Evolutionary conservation across 495 filamentous ascomycete species (phyloP), one percentile per base, ranked within the genome.

Genomic region (Aspergillus olivimuriae): DNA sequence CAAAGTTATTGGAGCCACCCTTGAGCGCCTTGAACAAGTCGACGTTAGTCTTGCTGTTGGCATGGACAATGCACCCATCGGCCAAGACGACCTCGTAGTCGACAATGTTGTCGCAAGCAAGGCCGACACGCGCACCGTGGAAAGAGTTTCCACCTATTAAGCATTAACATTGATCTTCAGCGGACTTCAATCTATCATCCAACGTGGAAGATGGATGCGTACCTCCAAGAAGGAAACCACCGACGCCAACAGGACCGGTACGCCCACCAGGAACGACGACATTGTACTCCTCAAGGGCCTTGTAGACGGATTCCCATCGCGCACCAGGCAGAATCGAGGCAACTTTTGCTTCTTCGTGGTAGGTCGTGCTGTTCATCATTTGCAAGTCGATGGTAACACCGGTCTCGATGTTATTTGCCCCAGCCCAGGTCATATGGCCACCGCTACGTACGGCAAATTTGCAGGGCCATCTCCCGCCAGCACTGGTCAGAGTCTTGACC

Each of bases 1-100:
- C 76, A 45, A 78, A 78, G 56, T 79, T 80, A 46, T 62, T 70
- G 0, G 57, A 50, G 22, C 74, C 73, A 16, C 75, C 79, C 33
- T 77, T 76, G 2, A 81, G 64, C 4, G 77, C 76, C 38, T 53
- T 56, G 57, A 58, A 80, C 5, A 82, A 54, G 41, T 80, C 76
- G 0, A 62, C 5, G 34, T 74, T 61, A 0, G 50, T 48, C 0
- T 45, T 33, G 1, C 48, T 44, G 46, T 74, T 78, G 37, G 68
- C 75, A 34, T 76, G 67, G 32, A 74, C 52, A 18, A 77, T 61
- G 0, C 45, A 41, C 2, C 77, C 76, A 34, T 64, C 61, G 0
- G 68, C 73, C 4, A 81, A 61, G 4, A 81, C 74, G n/a, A 78
- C 65, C 46, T 78, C 65, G 46, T 52, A 75, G 33, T 68, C 73